Percentiles rank a stretch among this genome's conserved stretches.
These are phyloP conservation scores for Curvularia hawaiiensis DNA, from an alignment of 2,329 filamentous ascomycete species.

Conservation along the genomic window DNA sequence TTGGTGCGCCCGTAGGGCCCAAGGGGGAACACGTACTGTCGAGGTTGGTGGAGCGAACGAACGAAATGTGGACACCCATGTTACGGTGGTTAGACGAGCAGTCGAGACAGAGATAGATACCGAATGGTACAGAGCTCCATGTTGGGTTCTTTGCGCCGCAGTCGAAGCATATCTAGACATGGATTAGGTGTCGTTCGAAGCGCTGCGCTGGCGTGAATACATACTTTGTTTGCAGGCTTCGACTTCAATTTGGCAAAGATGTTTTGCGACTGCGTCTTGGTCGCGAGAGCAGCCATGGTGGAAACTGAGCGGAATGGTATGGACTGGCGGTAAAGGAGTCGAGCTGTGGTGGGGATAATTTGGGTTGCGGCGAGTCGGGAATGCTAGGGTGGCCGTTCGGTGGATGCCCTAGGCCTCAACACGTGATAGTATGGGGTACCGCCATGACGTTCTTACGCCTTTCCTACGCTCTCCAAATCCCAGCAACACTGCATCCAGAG, in stretches of 20 bases:
- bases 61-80: conserved; percentile 97
- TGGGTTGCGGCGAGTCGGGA: conserved; percentile 27
- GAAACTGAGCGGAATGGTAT: conserved; percentile 26
- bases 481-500: neutral
- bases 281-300: conserved; percentile 69
- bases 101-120: conserved; percentile 97
- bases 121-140: conserved; percentile 96
- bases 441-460: neutral
- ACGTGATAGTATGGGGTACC: conserved; percentile 18
- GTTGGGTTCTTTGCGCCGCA: conserved; percentile 97
- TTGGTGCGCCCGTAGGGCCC: neutral
- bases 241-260: conserved; percentile 97
- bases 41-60: conserved; percentile 97
- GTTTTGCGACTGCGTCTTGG: conserved; percentile 93
- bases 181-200: conserved; percentile 31
- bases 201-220: conserved; percentile 29
- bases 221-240: conserved; percentile 92
- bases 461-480: neutral
- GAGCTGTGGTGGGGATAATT: conserved; percentile 38
- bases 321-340: conserved; percentile 32
- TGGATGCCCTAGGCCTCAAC: conserved; percentile 10
- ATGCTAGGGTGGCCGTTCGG: conserved; percentile 30
- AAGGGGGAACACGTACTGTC: conserved; percentile 72
- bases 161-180: conserved; percentile 88
- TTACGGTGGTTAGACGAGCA: conserved; percentile 97